Evolutionary conservation across 2,329 filamentous ascomycete species (phyloP), one percentile per base, ranked within the genome.

Genomic region (Colletotrichum lentis): DNA sequence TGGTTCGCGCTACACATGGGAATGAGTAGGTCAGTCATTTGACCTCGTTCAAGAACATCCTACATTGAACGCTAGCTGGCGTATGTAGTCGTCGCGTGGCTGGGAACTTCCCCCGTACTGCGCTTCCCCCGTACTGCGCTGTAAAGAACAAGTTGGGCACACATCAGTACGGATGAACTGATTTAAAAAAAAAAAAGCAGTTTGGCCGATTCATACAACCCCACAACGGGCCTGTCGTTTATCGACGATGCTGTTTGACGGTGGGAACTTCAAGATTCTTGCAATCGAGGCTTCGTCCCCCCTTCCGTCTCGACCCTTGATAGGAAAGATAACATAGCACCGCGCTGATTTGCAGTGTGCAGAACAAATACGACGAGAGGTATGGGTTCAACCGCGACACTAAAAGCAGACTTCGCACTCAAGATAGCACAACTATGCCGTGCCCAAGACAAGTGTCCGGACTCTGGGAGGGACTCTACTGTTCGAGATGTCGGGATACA

Each of bases 321-420:
- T 6, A 46, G 20, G 24, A 47, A 35, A 5, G 43, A 58, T 58
- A 18, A 37, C 27, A 37, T 47, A 12, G 43, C 20, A 14, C 27
- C 35, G 12, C 16, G 27, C 43, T 39, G 43, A 37, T 35, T 24
- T 47, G 43, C 27, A 43, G n/a, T 31, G 49, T 49, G 43, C 39
- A 61, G 37, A 50, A 53, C 41, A 27, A 47, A 6, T n/a, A 6
- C 49, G 43, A 53, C 27, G 12, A 24, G 14, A 41, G 39, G 24
- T 50, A 57, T 50, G 58, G 57, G 35, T 50, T 62, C 20, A 24
- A 44, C 22, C 31, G 31, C 31, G 31, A 35, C 31, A 35, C 8
- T 24, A 43, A 63, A 52, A 56, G 43, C 43, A 54, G n/a, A 22
- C 20, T 22, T 43, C 22, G 24, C 58, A 63, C 35, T 27, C 24